Evolutionary conservation across 306 rosid species (phyloP).

Genomic region (Rosa lucieae): DNA sequence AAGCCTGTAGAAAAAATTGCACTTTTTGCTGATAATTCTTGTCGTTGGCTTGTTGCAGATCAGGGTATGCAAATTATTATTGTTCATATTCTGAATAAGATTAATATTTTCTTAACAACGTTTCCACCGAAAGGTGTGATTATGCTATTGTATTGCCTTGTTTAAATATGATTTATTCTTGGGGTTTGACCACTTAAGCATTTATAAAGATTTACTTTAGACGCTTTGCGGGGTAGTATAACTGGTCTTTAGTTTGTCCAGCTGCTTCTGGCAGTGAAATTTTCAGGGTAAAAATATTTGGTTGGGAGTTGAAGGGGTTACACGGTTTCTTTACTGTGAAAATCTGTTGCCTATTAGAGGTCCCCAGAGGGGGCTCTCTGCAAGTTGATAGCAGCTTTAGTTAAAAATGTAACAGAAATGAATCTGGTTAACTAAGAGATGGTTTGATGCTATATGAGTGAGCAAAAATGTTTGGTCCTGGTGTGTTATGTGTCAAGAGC

Average conservation of each 20-base stretch:
- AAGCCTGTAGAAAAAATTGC: constrained; percentile 79
- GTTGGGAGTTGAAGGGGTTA: background rate
- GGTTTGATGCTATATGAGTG: background rate
- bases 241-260: background rate
- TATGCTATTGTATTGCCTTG: background rate
- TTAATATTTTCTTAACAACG: background rate
- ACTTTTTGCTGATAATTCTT: constrained; percentile 91
- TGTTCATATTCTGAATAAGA: background rate
- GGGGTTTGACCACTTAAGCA: too few relatives aligned
- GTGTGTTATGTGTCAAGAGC: background rate
- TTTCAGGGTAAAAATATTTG: background rate
- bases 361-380: background rate
- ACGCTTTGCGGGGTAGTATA: background rate
- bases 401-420: background rate
- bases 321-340: background rate
- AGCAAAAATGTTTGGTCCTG: too few relatives aligned
- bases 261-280: background rate
- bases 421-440: background rate
- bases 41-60: constrained; percentile 93
- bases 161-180: background rate
- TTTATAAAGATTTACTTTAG: background rate
- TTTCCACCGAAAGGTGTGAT: constrained; percentile 1
- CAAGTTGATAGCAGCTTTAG: background rate
- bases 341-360: background rate
- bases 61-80: constrained; percentile 55